phyloP scores from a whole-genome alignment of 129 eudicot genomes.

The Flaveria ramosissima region DNA sequence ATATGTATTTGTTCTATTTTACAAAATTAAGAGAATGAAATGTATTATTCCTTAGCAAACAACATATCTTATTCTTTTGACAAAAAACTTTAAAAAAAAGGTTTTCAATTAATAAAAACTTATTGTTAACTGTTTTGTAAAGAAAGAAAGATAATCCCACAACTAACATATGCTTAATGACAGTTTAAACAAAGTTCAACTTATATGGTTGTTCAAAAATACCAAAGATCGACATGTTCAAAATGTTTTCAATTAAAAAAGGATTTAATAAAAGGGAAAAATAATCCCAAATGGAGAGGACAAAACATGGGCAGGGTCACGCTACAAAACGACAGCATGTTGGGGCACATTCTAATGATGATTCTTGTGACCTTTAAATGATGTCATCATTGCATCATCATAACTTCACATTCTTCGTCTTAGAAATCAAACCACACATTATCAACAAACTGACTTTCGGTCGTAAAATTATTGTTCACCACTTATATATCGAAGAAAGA shows the following conservation, averaged over 20 bases:
- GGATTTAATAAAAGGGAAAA: not conserved
- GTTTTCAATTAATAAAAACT: too few relatives aligned
- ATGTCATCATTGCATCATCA: conserved; percentile 33
- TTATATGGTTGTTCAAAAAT: not conserved
- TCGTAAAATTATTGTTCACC: not conserved
- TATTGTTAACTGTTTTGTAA: not conserved
- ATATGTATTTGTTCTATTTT: too few relatives aligned
- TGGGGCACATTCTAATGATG: conserved; percentile 35
- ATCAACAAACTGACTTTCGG: not conserved
- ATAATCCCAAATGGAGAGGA: conserved; percentile 33
- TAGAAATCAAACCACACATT: not conserved
- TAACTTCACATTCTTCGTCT: not conserved
- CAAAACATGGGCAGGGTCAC: conserved; percentile 40
- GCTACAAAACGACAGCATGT: conserved; percentile 35
- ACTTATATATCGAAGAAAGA: too few relatives aligned
- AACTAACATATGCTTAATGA: not conserved
- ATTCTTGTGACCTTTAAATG: conserved; percentile 27
- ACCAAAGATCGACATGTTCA: not conserved
- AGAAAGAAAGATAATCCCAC: too few relatives aligned
- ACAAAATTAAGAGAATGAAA: too few relatives aligned
- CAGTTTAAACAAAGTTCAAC: not conserved
- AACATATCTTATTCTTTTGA: too few relatives aligned
- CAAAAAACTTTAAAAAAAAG: too few relatives aligned
- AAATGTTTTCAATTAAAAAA: not conserved
- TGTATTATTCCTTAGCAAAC: too few relatives aligned